Percentiles rank a stretch among this genome's conserved stretches.
Conservation (phyloP, 805 yeast genomes). For the Ogataea polymorpha region DNA sequence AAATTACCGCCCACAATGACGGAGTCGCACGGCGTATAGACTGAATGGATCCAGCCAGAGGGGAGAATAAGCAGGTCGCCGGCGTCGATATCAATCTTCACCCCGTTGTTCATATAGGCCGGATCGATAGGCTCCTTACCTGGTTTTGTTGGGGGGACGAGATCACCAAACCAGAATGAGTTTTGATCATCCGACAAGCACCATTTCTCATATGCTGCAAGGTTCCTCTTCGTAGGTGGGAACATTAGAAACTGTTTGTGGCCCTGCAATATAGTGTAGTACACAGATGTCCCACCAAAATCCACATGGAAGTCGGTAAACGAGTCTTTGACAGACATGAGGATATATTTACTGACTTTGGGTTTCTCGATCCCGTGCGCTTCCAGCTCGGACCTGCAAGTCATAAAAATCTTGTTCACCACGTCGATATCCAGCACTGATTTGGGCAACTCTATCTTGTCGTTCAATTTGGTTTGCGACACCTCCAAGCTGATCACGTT, state of each 20-base stretch:
- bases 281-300: conserved; percentile 90
- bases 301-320: conserved; percentile 91
- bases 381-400: conserved; percentile 13
- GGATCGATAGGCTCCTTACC: conserved; percentile 15
- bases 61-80: conserved; percentile 85
- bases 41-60: conserved; percentile 92
- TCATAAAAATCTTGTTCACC: conserved; percentile 65
- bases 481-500: conserved; percentile 84
- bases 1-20: conserved; percentile 88
- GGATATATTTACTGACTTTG: conserved; percentile 69
- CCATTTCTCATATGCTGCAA: conserved; percentile 67
- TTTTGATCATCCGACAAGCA: conserved; percentile 62
- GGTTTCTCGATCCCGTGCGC: conserved; percentile 36
- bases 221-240: conserved; percentile 70
- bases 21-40: conserved; percentile 76
- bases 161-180: conserved; percentile 60
- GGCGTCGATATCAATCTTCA: conserved; percentile 34
- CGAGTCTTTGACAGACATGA: conserved; percentile 79
- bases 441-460: conserved; percentile 55
- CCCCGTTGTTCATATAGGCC: conserved; percentile 35
- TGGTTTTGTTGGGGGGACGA: conserved; percentile 26
- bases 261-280: conserved; percentile 79
- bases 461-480: conserved; percentile 51
- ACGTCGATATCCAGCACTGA: conserved; percentile 66
- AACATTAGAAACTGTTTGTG: conserved; percentile 68